phyloP scores from a whole-genome alignment of 2,329 filamentous ascomycete genomes.

The Blastomyces gilchristii region DNA sequence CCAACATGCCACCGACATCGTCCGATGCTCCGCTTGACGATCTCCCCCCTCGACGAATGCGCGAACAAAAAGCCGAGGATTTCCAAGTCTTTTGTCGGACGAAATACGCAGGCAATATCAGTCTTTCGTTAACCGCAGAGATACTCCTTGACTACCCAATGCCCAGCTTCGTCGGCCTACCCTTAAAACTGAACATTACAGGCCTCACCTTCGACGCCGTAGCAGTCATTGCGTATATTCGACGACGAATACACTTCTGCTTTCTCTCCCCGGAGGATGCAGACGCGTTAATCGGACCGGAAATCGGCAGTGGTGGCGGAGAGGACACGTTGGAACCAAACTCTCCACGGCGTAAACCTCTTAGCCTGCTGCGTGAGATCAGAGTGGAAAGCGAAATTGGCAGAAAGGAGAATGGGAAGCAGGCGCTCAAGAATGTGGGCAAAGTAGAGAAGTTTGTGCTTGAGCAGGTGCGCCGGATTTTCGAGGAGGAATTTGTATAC shows the following conservation, averaged over 20 bases:
- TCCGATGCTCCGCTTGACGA: slow-evolving; percentile 8
- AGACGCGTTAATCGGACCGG: slow-evolving; percentile 53
- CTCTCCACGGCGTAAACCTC: slow-evolving; percentile 41
- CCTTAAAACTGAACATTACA: slow-evolving; percentile 87
- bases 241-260: slow-evolving; percentile 82
- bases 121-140: slow-evolving; percentile 81
- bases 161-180: slow-evolving; percentile 94
- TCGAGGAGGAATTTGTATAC: slow-evolving; percentile 97
- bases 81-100: slow-evolving; percentile 88
- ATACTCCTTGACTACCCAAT: slow-evolving; percentile 96
- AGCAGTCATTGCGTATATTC: slow-evolving; percentile 82
- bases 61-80: slow-evolving; percentile 71
- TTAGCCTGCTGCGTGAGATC: slow-evolving; percentile 80
- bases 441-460: slow-evolving; percentile 97
- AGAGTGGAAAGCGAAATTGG: slow-evolving; percentile 97
- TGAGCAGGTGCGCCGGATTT: slow-evolving; percentile 91
- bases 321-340: slow-evolving; percentile 20
- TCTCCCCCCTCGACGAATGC: slow-evolving; percentile 43
- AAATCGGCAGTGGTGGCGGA: slow-evolving; percentile 15
- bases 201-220: slow-evolving; percentile 92
- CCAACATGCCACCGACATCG: not conserved
- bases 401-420: slow-evolving; percentile 78
- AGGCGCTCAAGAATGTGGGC: slow-evolving; percentile 94
- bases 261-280: slow-evolving; percentile 91
- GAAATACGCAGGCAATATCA: slow-evolving; percentile 76